Conservation (phyloP, 202 grass and related monocot species). For the Schoenoplectus triqueter region DNA sequence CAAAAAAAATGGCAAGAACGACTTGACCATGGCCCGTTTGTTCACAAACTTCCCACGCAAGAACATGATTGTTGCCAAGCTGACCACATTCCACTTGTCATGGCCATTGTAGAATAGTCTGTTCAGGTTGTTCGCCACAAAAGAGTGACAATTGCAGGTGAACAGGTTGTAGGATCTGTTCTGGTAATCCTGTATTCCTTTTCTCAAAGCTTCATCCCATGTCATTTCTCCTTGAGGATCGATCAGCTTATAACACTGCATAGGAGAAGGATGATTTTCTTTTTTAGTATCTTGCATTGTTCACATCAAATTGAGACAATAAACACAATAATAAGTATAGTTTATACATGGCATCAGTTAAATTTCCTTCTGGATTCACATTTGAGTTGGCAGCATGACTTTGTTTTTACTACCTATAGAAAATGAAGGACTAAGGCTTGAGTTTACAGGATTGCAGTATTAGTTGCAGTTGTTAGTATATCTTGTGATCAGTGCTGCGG, state of each 20-base stretch:
- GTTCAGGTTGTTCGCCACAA: slow-evolving; percentile 86
- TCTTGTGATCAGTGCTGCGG: not conserved
- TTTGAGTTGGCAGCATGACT: not conserved
- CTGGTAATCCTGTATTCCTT: slow-evolving; percentile 81
- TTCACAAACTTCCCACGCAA: slow-evolving; percentile 67
- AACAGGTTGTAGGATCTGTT: slow-evolving; percentile 86
- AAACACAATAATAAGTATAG: not conserved
- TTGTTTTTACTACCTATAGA: not conserved
- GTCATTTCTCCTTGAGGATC: slow-evolving; percentile 45
- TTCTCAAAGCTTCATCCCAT: slow-evolving; percentile 71
- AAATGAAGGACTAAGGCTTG: not conserved
- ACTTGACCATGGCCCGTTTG: slow-evolving; percentile 46
- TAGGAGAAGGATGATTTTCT: slow-evolving; percentile 10
- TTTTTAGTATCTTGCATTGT: not conserved
- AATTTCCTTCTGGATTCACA: not conserved
- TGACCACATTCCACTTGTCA: slow-evolving; percentile 89
- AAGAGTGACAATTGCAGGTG: slow-evolving; percentile 97
- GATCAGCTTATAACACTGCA: slow-evolving; percentile 75
- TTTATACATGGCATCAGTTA: not conserved
- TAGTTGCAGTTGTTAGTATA: not conserved
- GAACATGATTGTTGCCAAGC: slow-evolving; percentile 67
- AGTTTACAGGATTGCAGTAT: not conserved
- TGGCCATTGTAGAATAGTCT: slow-evolving; percentile 58
- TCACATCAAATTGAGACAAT: not conserved
- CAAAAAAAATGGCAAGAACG: slow-evolving; percentile 54